Conservation (phyloP, 768 basidiomycete genomes). For the Amanita molliuscula region DNA sequence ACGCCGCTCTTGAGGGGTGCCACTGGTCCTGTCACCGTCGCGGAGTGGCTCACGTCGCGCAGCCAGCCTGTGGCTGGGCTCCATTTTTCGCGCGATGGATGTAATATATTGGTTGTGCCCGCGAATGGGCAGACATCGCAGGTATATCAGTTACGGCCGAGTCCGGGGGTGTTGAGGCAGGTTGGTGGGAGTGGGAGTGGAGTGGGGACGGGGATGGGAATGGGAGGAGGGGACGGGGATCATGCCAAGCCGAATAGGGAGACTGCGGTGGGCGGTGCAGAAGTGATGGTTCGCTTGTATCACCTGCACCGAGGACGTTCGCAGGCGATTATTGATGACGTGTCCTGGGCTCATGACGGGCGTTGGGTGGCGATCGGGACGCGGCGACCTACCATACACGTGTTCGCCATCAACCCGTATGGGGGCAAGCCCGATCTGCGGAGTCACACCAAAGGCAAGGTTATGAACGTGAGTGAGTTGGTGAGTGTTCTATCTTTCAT, state of each 20-base stretch:
- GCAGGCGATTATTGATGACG: conserved; percentile 46
- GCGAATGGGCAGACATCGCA: conserved; percentile 45
- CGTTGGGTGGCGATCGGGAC: conserved; percentile 66
- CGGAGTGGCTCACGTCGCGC: conserved; percentile 39
- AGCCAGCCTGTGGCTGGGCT: conserved; percentile 38
- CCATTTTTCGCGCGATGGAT: conserved; percentile 44
- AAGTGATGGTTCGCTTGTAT: conserved; percentile 47
- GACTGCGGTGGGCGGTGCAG: conserved; percentile 1
- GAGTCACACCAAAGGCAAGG: conserved; percentile 50
- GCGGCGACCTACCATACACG: conserved; percentile 51
- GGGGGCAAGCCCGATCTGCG: conserved; percentile 56
- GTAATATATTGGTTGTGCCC: conserved; percentile 35
- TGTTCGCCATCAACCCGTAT: conserved; percentile 70
- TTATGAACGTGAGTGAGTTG: conserved; percentile 40
- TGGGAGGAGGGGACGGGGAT: neutral
- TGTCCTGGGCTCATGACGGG: conserved; percentile 46
- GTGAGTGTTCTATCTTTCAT: conserved; percentile 21
- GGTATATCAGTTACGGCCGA: conserved; percentile 32
- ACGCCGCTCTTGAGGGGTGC: conserved; percentile 13
- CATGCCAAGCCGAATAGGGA: neutral
- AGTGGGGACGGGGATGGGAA: neutral
- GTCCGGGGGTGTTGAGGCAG: conserved; percentile 6
- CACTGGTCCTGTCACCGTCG: conserved; percentile 20
- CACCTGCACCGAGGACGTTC: conserved; percentile 64
- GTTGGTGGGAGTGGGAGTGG: neutral